Evolutionary conservation across 2,329 filamentous ascomycete species (phyloP).

Genomic region (Teratosphaeria destructans): DNA sequence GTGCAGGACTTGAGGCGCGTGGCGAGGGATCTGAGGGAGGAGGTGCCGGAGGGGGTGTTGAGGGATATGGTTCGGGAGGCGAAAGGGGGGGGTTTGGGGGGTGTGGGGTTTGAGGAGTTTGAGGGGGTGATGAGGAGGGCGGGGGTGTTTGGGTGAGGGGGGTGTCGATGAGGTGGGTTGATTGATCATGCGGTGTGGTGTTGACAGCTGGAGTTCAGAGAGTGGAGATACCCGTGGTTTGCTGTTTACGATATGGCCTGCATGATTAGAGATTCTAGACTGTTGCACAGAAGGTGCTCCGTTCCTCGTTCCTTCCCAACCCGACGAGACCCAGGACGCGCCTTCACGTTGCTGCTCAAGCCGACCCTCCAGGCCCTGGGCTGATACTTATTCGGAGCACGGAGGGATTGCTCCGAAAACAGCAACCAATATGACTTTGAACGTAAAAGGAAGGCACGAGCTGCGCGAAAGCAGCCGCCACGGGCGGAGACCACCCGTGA

Average conservation of each 20-base stretch:
- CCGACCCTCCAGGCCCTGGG: neutral
- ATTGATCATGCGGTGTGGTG: neutral
- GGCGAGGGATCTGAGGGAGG: constrained; percentile 72
- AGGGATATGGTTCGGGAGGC: constrained; percentile 93
- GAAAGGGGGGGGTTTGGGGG: constrained; percentile 66
- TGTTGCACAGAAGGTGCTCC: neutral
- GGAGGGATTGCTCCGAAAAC: neutral
- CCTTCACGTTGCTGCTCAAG: neutral
- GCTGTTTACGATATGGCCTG: neutral
- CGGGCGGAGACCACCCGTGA: neutral
- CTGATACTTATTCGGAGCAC: neutral
- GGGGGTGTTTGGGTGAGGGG: constrained; percentile 62
- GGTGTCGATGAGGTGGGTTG: neutral
- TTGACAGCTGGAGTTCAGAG: neutral
- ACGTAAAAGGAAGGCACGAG: neutral
- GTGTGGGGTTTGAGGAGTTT: constrained; percentile 71
- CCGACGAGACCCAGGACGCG: neutral
- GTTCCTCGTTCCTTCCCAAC: neutral
- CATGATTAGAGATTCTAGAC: neutral
- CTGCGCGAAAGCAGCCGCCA: neutral
- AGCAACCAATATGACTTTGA: neutral
- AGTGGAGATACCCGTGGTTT: neutral
- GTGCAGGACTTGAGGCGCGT: constrained; percentile 67
- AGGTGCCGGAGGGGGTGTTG: constrained; percentile 70
- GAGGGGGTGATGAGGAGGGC: constrained; percentile 76